Base-by-base conservation (phyloP, 257 asterid genomes). In the Perilla frutescens region DNA sequence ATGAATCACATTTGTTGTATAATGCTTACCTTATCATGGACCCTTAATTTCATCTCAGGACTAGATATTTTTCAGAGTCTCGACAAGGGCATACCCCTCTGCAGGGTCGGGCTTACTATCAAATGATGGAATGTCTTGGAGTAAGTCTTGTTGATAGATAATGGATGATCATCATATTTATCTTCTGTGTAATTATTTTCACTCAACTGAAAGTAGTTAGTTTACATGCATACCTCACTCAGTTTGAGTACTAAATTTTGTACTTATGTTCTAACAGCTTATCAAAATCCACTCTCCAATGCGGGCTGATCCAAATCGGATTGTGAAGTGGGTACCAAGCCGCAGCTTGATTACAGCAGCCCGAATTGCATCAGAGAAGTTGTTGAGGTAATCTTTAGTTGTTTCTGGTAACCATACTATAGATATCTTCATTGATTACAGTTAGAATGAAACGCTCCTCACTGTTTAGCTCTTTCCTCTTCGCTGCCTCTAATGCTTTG, bases 41-140 rank as follows among this genome's bases (percentile, higher is more conserved):
- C 44, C 61, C 67, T 44, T 74, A 9, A 49, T 80, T 20, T 86
- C 32, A 58, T 84, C 80, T 53, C 87, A 93, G 98, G 98, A 93
- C 98, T 45, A 84, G 98, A 75, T 93, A 93, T 76, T 93, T 93
- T 83, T 93, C 98, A 15, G 96, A 91, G 82, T 86, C 98, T 60
- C 83, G 98, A 51, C 88, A 91, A 81, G 98, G 98, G 57, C 98
- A 93, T 77, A 88, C 98, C 77, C 98, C 98, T 40, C 71, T 93
- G 76, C 93, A 87, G 47, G 97, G 98, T 11, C 90, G 97, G 79
- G 97, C 98, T 31, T 93, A 93, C 82, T 93, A 89, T 83, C 98
- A 93, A 80, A 93, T 93, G 98, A 93, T 93, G 97, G 98, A 91
- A 77, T 91, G 97, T 70, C 93, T 93, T 29, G 97, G 97, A 74